These are phyloP conservation scores for Clavaria fumosa DNA, from an alignment of 768 basidiomycete species.

Conservation along the genomic window DNA sequence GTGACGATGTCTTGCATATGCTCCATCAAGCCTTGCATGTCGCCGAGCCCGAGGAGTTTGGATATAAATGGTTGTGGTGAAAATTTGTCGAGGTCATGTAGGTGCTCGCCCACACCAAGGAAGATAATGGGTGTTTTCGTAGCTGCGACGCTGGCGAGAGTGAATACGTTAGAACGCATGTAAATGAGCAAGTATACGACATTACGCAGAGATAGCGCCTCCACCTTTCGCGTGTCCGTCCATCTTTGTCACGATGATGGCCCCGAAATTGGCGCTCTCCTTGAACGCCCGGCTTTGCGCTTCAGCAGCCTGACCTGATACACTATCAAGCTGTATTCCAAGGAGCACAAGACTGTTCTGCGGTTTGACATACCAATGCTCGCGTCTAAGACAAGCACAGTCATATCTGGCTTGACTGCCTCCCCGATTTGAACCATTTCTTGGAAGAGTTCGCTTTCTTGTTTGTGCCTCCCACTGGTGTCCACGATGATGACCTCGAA, in stretches of 20 bases:
- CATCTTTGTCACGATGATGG: conserved; percentile 99
- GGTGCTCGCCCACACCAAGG: conserved; percentile 92
- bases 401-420: conserved; percentile 94
- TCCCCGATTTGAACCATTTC: conserved; percentile 97
- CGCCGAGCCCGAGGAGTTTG: conserved; percentile 88
- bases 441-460: conserved; percentile 90
- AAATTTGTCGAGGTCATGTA: conserved; percentile 94
- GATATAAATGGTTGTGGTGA: conserved; percentile 95
- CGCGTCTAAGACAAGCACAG: conserved; percentile 87
- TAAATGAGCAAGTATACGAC: conserved; percentile 8
- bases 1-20: conserved; percentile 95
- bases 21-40: conserved; percentile 94
- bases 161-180: no score
- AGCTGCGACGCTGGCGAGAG: conserved; percentile 67
- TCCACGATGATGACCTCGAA: conserved; percentile 99
- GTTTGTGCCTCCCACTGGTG: conserved; percentile 93
- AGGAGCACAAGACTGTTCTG: neutral
- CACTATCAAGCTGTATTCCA: conserved; percentile 4
- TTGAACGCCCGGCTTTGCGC: conserved; percentile 95
- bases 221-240: conserved; percentile 99
- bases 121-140: conserved; percentile 99
- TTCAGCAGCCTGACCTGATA: conserved; percentile 87
- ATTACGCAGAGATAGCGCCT: conserved; percentile 97
- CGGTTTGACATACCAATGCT: conserved; percentile 54
- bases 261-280: conserved; percentile 93